Base-by-base conservation (phyloP, 2,329 filamentous ascomycete genomes). In the Leptodontidium sp. region DNA sequence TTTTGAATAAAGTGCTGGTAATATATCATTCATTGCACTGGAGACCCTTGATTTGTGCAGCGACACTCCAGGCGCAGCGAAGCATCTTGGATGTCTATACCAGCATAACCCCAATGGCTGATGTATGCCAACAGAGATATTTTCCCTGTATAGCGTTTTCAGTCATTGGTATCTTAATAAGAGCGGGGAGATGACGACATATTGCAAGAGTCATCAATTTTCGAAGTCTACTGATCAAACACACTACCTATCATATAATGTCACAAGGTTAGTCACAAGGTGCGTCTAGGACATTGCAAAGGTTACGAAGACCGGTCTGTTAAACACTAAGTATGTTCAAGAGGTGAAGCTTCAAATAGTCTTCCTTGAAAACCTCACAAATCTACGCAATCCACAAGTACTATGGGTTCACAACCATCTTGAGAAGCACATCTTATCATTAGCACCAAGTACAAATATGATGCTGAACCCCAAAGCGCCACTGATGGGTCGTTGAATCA, bases 311-410 rank as follows among this genome's bases (percentile, higher is more conserved):
- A 17, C 47, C 21, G n/a, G 47, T 26, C 1, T 24, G n/a, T 50
- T 24, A n/a, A 12, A 21, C 21, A 26, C 21, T 50, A 11, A 50
- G 1, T 26, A 21, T 21, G 9, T 21, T 50, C 21, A 9, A 11
- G 8, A 50, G 47, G 21, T 50, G 47, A 50, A 26, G 47, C 47
- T 21, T 12, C n/a, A 24, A 50, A 11, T 50, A 4, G n/a, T 17
- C n/a, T 50, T 26, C 47, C 47, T 26, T 17, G 21, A 50, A 6
- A 50, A 21, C n/a, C 4, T 9, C 47, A 21, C 47, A 50, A 7
- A 50, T 50, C n/a, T 50, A 50, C n/a, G 47, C 47, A 21, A n/a
- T 50, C 47, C 47, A 50, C n/a, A 50, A 50, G 47, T 8, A 50
- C n/a, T 6, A 50, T 21, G 8, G n/a, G n/a, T n/a, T 50, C n/a